Evolutionary conservation across 202 grass and related monocot genomes (phyloP).

Genomic region (Dendrocalamus latiflorus): DNA sequence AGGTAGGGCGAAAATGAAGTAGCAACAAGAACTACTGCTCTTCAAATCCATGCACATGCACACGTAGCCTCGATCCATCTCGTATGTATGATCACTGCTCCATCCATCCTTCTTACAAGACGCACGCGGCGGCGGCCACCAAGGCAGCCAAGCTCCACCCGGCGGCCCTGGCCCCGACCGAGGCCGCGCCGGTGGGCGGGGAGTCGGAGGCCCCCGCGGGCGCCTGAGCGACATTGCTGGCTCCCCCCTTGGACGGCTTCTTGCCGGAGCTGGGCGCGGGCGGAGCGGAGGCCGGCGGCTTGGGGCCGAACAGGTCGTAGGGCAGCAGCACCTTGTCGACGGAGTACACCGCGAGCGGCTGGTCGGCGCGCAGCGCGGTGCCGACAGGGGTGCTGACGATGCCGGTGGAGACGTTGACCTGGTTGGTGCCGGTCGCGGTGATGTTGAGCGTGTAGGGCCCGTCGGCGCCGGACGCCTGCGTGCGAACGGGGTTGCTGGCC

Average conservation of each 20-base stretch:
- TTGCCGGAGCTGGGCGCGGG: background rate
- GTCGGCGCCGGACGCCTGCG: conserved; percentile 67
- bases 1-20: background rate
- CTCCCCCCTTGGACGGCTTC: conserved; percentile 24
- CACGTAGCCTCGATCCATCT: background rate
- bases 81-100: background rate
- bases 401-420: conserved; percentile 75
- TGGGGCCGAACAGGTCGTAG: conserved; percentile 58
- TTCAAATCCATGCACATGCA: conserved; percentile 26
- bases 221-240: background rate
- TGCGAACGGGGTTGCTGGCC: conserved; percentile 77
- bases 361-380: conserved; percentile 10
- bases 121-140: background rate
- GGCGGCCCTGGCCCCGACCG: background rate
- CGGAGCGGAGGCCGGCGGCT: conserved; percentile 42
- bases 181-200: background rate
- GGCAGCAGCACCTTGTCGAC: conserved; percentile 68
- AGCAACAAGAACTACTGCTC: background rate
- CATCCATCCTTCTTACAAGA: conserved; percentile 9
- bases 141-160: conserved; percentile 2
- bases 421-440: conserved; percentile 43
- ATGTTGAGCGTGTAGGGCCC: conserved; percentile 73
- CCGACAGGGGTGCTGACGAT: conserved; percentile 40
- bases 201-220: background rate
- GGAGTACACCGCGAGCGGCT: conserved; percentile 67